These are phyloP conservation scores for Vitis hybrid DNA, from an alignment of 177 flowering plant genomes.

Conservation along the genomic window DNA sequence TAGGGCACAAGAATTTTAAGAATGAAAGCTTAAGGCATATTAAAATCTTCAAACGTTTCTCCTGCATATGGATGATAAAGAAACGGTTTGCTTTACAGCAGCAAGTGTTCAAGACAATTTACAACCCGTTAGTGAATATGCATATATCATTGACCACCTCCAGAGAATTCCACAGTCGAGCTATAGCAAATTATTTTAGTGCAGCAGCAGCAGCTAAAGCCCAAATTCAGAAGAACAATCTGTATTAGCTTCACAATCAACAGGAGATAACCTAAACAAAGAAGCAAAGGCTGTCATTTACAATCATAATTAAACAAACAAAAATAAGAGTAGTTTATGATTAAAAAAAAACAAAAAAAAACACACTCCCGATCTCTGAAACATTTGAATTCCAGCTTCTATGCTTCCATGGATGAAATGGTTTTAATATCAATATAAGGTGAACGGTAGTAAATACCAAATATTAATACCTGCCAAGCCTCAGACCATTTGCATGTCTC, in stretches of 20 bases:
- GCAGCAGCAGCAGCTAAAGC: constrained; percentile 11
- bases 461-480: too few relatives aligned
- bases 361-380: too few relatives aligned
- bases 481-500: too few relatives aligned
- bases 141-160: constrained; percentile 5
- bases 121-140: constrained; percentile 1
- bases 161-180: constrained; percentile 9
- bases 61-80: neutral
- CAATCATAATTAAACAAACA: neutral
- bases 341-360: too few relatives aligned
- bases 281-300: neutral
- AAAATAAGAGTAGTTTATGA: too few relatives aligned
- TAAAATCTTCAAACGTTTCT: neutral
- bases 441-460: too few relatives aligned
- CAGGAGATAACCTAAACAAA: neutral
- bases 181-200: constrained; percentile 12
- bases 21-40: neutral
- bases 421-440: too few relatives aligned
- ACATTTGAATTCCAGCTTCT: too few relatives aligned
- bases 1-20: constrained; percentile 1
- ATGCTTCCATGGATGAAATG: too few relatives aligned
- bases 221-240: neutral
- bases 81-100: constrained; percentile 12
- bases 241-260: constrained; percentile 2
- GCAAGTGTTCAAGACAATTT: constrained; percentile 11